phyloP scores from a whole-genome alignment of 352 stramenopile genomes.

The Globisporangium splendens region DNA sequence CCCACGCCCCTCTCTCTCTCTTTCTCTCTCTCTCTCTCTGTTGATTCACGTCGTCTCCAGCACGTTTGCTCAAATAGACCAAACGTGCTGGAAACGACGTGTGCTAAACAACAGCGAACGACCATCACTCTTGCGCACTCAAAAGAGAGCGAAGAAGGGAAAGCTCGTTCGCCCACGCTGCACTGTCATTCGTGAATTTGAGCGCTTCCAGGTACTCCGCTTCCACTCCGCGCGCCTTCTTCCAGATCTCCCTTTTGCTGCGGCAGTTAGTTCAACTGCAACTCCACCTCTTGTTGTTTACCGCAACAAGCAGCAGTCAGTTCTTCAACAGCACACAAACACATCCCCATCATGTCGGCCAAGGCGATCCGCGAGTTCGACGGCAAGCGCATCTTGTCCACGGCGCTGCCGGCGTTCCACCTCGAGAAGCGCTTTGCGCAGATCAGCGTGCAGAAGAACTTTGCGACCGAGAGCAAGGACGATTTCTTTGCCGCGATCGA shows the following conservation, averaged over 20 bases:
- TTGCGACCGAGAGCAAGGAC: slow-evolving; percentile 32
- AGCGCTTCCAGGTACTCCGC: background rate
- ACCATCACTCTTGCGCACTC: background rate
- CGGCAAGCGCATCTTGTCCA: slow-evolving; percentile 92
- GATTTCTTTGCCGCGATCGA: slow-evolving; percentile 74
- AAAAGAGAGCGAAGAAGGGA: background rate
- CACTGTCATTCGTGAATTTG: slow-evolving; percentile 13
- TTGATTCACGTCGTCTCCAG: slow-evolving; percentile 6
- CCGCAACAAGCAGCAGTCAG: slow-evolving; percentile 9
- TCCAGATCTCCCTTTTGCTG: background rate
- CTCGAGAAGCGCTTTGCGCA: slow-evolving; percentile 78
- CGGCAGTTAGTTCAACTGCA: slow-evolving; percentile 4
- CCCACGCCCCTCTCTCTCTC: background rate
- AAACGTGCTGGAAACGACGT: too few relatives aligned
- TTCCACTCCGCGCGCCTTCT: background rate
- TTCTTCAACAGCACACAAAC: slow-evolving; percentile 1
- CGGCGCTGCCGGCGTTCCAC: slow-evolving; percentile 69
- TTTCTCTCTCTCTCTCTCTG: background rate
- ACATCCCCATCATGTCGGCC: slow-evolving; percentile 80
- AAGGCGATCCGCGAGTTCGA: slow-evolving; percentile 96
- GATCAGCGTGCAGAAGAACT: slow-evolving; percentile 47
- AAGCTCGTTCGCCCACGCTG: slow-evolving; percentile 1
- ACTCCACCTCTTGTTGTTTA: slow-evolving; percentile 5
- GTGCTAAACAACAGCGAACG: background rate
- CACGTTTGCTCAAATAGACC: background rate